phyloP scores from a whole-genome alignment of 2,329 filamentous ascomycete species.

The Pseudogymnoascus sp. region DNA sequence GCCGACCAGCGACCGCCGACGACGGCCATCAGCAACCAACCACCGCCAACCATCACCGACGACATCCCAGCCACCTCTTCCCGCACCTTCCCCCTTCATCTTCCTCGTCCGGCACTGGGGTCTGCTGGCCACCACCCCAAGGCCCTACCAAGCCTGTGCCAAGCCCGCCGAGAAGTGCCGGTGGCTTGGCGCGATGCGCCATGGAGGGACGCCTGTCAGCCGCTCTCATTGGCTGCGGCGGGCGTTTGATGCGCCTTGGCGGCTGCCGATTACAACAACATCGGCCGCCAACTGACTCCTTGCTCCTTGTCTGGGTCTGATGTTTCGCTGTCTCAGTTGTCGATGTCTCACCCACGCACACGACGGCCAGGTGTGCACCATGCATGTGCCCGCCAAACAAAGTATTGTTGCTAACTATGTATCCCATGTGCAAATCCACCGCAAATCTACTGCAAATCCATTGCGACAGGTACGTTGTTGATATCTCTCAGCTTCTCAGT shows the following conservation, averaged over 20 bases:
- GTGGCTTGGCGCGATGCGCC: background rate
- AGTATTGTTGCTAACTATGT: background rate
- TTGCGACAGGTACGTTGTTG: background rate
- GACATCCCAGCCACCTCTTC: background rate
- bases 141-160: background rate
- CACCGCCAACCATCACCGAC: background rate
- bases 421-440: constrained; percentile 1
- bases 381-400: constrained; percentile 2
- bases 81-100: constrained; percentile 3
- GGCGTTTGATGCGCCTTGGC: background rate
- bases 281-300: background rate
- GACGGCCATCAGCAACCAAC: background rate
- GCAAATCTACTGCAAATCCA: background rate
- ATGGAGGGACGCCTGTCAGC: background rate
- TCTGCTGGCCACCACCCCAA: background rate
- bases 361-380: background rate
- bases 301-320: background rate
- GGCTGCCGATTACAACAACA: background rate
- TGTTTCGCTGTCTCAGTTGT: background rate
- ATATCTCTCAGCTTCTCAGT: background rate
- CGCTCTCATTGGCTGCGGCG: background rate
- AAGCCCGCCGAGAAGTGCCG: background rate
- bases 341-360: background rate
- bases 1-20: background rate
- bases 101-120: background rate